Evolutionary conservation across 257 asterid genomes (phyloP).

Genomic region (Penstemon barbatus): DNA sequence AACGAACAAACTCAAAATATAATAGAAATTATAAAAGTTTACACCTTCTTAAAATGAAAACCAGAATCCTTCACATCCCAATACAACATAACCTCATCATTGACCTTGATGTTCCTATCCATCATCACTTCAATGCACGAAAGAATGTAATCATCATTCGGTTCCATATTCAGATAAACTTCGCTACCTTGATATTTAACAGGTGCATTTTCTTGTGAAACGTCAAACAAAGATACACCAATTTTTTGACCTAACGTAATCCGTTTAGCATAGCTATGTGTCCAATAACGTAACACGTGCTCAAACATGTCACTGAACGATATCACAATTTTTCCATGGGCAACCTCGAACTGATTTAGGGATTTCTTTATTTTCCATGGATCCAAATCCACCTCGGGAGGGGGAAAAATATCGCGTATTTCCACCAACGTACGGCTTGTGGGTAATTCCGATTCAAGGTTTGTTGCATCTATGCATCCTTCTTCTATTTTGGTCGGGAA

Average conservation of each 20-base stretch:
- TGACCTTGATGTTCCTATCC: background rate
- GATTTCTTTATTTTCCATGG: slow-evolving; percentile 25
- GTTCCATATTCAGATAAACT: too few relatives aligned
- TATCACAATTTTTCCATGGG: background rate
- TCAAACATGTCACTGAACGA: slow-evolving; percentile 16
- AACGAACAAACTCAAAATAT: background rate
- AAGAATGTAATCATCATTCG: too few relatives aligned
- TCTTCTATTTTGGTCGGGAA: slow-evolving; percentile 14
- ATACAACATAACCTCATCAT: background rate
- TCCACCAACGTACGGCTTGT: background rate
- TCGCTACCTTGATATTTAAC: too few relatives aligned
- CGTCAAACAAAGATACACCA: too few relatives aligned
- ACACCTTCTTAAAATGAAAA: too few relatives aligned
- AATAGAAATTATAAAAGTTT: too few relatives aligned
- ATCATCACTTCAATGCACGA: too few relatives aligned
- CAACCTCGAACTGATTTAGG: background rate
- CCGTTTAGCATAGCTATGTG: too few relatives aligned
- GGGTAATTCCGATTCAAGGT: too few relatives aligned
- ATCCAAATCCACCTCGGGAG: background rate
- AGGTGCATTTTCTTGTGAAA: too few relatives aligned
- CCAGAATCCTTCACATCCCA: too few relatives aligned
- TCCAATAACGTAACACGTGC: slow-evolving; percentile 5
- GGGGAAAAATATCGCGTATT: slow-evolving; percentile 16
- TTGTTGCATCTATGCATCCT: background rate
- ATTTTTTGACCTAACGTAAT: too few relatives aligned